These are phyloP conservation scores for Stentor roeselii DNA, from an alignment of 73 alveolate genomes.

Conservation along the genomic window DNA sequence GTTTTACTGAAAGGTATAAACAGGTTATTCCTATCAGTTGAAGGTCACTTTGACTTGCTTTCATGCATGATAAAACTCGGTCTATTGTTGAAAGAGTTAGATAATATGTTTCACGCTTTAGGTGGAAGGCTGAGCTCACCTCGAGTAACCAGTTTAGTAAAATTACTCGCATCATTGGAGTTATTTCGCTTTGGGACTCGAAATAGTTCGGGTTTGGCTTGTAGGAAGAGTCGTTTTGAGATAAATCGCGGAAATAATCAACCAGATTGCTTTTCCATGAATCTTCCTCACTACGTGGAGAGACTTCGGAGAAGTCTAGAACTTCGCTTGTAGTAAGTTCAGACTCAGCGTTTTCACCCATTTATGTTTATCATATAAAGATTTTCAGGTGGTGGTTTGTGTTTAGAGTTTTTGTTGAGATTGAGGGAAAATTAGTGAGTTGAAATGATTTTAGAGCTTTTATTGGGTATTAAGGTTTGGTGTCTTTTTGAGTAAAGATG, in stretches of 20 bases:
- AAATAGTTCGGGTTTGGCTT: constrained; percentile 45
- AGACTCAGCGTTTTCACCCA: too few relatives aligned
- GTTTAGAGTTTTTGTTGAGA: too few relatives aligned
- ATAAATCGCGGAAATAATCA: neutral
- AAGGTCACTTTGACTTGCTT: constrained; percentile 6
- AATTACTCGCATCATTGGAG: constrained; percentile 78
- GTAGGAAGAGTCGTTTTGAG: neutral
- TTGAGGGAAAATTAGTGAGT: too few relatives aligned
- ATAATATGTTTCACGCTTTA: constrained; percentile 84
- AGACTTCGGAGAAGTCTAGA: too few relatives aligned
- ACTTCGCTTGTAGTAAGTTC: too few relatives aligned
- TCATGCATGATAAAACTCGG: constrained; percentile 29
- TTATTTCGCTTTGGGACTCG: constrained; percentile 44
- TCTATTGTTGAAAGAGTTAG: constrained; percentile 76
- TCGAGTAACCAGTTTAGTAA: constrained; percentile 97
- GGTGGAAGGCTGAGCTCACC: constrained; percentile 82
- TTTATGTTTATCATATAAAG: too few relatives aligned
- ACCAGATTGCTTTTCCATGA: neutral
- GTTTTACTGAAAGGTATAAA: constrained; percentile 44
- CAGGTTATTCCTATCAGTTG: constrained; percentile 55
- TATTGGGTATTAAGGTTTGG: too few relatives aligned
- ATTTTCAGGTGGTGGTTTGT: too few relatives aligned
- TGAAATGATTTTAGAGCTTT: too few relatives aligned
- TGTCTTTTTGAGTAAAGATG: too few relatives aligned
- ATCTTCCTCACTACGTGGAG: too few relatives aligned